phyloP scores from a whole-genome alignment of 306 rosid genomes.

The Cucurbita argyrosperma region DNA sequence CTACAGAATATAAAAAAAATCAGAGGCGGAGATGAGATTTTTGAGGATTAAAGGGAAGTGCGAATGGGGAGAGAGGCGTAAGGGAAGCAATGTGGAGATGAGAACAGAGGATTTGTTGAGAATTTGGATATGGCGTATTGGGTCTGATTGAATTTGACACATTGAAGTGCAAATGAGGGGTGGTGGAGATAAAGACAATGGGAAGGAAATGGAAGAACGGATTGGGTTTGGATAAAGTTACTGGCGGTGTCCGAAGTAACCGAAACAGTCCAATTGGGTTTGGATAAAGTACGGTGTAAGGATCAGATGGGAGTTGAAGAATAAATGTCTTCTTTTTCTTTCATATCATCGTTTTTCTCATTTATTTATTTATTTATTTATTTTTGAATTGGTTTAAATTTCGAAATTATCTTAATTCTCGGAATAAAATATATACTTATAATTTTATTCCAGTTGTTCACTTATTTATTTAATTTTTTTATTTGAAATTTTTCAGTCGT shows the following conservation, averaged over 20 bases:
- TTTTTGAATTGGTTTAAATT: too few relatives aligned
- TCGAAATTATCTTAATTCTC: too few relatives aligned
- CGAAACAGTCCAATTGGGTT: background rate
- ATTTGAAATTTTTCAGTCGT: too few relatives aligned
- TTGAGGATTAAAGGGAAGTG: background rate
- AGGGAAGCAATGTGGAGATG: background rate
- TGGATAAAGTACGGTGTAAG: too few relatives aligned
- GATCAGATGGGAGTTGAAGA: too few relatives aligned
- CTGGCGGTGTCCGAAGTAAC: background rate
- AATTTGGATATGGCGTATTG: background rate
- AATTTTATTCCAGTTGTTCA: too few relatives aligned
- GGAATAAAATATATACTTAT: too few relatives aligned
- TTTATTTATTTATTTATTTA: too few relatives aligned
- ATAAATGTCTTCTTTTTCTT: too few relatives aligned
- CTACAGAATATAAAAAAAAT: background rate
- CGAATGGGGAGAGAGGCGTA: background rate
- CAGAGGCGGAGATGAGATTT: background rate
- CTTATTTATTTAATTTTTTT: too few relatives aligned
- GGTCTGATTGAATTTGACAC: background rate
- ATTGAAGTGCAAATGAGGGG: background rate
- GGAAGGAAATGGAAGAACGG: background rate
- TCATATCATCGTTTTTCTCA: too few relatives aligned
- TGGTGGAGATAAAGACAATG: background rate
- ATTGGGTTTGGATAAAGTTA: constrained; percentile 2
- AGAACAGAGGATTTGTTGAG: background rate